phyloP scores from a whole-genome alignment of 768 basidiomycete genomes.

The Solioccasus polychromus region DNA sequence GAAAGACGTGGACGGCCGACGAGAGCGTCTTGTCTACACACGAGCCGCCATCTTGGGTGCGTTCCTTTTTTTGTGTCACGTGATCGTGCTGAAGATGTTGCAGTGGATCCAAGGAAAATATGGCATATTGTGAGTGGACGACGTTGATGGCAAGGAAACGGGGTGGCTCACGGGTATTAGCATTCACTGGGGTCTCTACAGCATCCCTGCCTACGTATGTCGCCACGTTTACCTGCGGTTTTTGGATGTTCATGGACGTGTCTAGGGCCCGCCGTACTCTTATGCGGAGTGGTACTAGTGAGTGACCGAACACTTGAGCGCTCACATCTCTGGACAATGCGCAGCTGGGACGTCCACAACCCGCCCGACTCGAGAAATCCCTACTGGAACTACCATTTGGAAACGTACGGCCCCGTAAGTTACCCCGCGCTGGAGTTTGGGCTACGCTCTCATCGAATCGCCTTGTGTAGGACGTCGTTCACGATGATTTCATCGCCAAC shows the following conservation, averaged over 20 bases:
- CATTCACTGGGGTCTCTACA: slow-evolving; percentile 51
- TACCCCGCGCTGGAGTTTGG: background rate
- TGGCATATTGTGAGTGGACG: slow-evolving; percentile 48
- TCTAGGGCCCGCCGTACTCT: slow-evolving; percentile 35
- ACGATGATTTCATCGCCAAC: slow-evolving; percentile 57
- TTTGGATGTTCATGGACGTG: background rate
- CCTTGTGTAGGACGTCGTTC: slow-evolving; percentile 38
- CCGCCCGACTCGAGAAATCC: slow-evolving; percentile 35
- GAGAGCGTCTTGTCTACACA: slow-evolving; percentile 38
- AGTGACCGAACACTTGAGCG: slow-evolving; percentile 16
- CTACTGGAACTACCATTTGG: slow-evolving; percentile 48
- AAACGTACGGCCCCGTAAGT: slow-evolving; percentile 44
- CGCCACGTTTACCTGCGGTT: background rate
- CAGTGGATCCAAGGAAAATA: slow-evolving; percentile 54
- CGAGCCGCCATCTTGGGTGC: slow-evolving; percentile 55
- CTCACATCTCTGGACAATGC: background rate
- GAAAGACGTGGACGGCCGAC: slow-evolving; percentile 40
- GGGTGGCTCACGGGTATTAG: slow-evolving; percentile 23
- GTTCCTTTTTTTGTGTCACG: slow-evolving; percentile 5
- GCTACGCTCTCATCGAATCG: background rate
- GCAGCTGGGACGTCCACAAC: slow-evolving; percentile 40
- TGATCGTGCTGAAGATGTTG: background rate
- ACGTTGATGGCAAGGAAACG: background rate
- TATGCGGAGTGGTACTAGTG: slow-evolving; percentile 61
- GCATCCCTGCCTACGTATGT: slow-evolving; percentile 43